Evolutionary conservation across 2,329 filamentous ascomycete species (phyloP), one percentile per base, ranked within the genome.

Genomic region (Alternaria ventricosa): DNA sequence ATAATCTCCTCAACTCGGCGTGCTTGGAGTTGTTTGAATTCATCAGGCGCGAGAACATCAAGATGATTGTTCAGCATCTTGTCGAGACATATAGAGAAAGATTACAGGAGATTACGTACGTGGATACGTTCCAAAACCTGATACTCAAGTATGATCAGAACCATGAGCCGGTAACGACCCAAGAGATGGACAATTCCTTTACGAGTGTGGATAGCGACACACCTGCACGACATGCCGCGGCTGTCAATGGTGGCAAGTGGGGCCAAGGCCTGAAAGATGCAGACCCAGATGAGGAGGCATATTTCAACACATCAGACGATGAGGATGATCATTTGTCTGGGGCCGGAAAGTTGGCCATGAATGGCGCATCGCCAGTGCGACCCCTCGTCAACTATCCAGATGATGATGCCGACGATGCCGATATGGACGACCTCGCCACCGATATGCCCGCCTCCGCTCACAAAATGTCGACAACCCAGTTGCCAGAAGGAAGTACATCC

Each of bases 21-120:
- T 97, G 93, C 72, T 85, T 98, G 10, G 96, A 99, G 75, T 87
- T 99, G 46, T 98, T 99, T 69, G 94, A 97, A 74, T 94, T 91
- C 74, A 92, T 98, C 73, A 93, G 90, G 77, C 82, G 83, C 25
- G 79, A 80, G 51, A 80, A 79, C 50, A 79, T 80, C 73, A 96
- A 94, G 78, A 89, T 92, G 13, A 84, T 97, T 50, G 89, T 97
- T 60, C 89, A 90, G 66, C 92, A 97, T 75, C 83, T 98, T 22
- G 93, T 97, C 11, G 91, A 93, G 70, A 92, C 91, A 56, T 94
- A 95, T 75, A 89, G 94, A 22, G 92, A 95, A 13, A 91, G 90
- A 74, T 79, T 98, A 50, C 85, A 90, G 68, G 83, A 84, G 18
- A 90, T 97, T 63, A 92, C 89, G 55, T 96, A 96, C 76, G 89